phyloP scores from a whole-genome alignment of 495 filamentous ascomycete species.

The Penicillium silybi region DNA sequence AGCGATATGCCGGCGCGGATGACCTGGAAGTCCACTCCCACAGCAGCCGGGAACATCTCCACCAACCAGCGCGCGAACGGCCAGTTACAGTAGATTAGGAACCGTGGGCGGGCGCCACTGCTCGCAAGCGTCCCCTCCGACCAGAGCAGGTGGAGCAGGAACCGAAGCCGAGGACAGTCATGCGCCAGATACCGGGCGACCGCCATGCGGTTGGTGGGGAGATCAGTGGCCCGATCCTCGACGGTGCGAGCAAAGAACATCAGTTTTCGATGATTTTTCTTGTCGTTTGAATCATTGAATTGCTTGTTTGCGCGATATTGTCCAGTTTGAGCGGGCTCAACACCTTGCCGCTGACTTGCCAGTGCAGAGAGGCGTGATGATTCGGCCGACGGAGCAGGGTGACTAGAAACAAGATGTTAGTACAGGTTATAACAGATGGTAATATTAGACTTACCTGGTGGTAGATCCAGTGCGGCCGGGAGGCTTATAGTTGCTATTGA shows the following conservation, averaged over 20 bases:
- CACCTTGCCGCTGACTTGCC: no score
- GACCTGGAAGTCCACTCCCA: not conserved
- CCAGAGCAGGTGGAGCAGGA: not conserved
- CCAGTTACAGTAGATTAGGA: constrained; percentile 2
- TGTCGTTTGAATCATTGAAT: no score
- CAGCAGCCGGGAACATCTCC: not conserved
- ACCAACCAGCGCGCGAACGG: constrained; percentile 2
- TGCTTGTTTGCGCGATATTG: no score
- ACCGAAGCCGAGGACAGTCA: not conserved
- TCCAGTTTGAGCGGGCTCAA: no score
- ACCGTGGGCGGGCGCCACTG: not conserved
- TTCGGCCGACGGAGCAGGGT: no score
- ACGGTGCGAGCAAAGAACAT: not conserved
- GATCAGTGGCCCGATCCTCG: not conserved
- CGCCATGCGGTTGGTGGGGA: not conserved
- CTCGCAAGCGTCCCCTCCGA: not conserved
- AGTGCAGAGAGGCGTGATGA: no score
- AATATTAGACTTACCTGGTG: no score
- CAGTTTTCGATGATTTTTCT: no score
- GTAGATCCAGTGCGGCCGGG: no score
- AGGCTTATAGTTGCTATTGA: no score
- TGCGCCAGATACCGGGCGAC: not conserved
- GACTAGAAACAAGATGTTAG: no score
- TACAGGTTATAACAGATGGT: no score
- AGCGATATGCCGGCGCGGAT: not conserved